phyloP scores from a whole-genome alignment of 2,329 filamentous ascomycete species.

The Penicillium verrucosum region DNA sequence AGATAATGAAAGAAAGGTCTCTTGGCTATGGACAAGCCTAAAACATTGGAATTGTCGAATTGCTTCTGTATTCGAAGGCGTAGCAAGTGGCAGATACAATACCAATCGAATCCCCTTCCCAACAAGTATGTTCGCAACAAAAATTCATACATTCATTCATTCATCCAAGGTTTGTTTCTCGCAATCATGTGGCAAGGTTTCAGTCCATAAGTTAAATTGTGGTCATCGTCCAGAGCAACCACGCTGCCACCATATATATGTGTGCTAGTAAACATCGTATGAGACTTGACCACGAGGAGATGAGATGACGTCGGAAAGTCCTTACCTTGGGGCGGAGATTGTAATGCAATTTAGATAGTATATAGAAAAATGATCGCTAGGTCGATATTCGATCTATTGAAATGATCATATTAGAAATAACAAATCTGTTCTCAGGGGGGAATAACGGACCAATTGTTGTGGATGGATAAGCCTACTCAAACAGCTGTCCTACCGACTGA shows the following conservation, averaged over 20 bases:
- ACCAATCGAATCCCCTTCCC: neutral
- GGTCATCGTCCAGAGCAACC: neutral
- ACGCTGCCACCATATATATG: neutral
- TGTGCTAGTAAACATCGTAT: too few relatives aligned
- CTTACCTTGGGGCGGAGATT: rapidly evolving
- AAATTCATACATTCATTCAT: too few relatives aligned
- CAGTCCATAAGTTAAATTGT: neutral
- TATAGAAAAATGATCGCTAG: neutral
- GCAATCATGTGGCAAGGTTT: neutral
- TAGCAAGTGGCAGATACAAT: neutral
- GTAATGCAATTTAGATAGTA: neutral
- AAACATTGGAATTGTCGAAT: neutral
- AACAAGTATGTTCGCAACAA: neutral
- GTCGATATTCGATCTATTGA: neutral
- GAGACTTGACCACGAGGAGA: neutral
- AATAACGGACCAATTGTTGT: neutral
- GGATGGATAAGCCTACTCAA: neutral
- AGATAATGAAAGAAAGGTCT: neutral
- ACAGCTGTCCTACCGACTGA: neutral
- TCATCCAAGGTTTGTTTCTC: neutral
- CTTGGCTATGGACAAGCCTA: neutral
- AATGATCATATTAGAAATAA: neutral
- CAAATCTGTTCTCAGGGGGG: neutral
- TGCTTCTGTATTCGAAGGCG: too few relatives aligned
- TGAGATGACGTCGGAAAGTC: rapidly evolving